Evolutionary conservation across 2,329 filamentous ascomycete species (phyloP).

Genomic region (Pyrenophora graminea): DNA sequence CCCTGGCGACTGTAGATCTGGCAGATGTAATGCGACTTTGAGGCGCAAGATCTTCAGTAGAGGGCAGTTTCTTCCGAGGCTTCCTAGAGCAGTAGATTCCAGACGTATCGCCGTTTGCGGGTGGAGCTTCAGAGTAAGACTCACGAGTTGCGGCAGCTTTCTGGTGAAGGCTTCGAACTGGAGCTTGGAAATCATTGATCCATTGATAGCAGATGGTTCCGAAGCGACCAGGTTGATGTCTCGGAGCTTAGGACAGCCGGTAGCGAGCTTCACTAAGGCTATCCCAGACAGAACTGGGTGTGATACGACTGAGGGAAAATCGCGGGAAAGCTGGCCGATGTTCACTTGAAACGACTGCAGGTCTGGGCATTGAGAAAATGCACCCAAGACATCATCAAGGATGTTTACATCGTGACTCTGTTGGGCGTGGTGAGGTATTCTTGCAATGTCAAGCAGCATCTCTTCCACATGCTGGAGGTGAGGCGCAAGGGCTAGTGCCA

Average conservation of each 20-base stretch:
- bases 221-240: constrained; percentile 32
- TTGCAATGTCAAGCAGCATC: constrained; percentile 36
- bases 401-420: constrained; percentile 25
- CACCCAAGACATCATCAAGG: constrained; percentile 27
- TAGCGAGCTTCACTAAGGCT: constrained; percentile 26
- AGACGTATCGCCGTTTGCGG: constrained; percentile 30
- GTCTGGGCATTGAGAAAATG: constrained; percentile 22
- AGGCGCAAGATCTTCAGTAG: constrained; percentile 34
- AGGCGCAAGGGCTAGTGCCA: constrained; percentile 31
- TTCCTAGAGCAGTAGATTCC: constrained; percentile 32
- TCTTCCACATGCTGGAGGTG: constrained; percentile 32
- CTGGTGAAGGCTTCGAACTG: constrained; percentile 38
- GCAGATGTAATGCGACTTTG: constrained; percentile 31
- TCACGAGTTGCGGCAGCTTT: constrained; percentile 25
- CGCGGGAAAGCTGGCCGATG: constrained; percentile 26
- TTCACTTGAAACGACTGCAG: constrained; percentile 33
- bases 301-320: constrained; percentile 31
- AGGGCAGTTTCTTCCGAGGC: constrained; percentile 31
- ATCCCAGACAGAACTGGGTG: constrained; percentile 28
- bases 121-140: constrained; percentile 34
- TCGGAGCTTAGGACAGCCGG: constrained; percentile 28
- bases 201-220: constrained; percentile 37
- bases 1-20: constrained; percentile 6
- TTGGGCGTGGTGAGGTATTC: constrained; percentile 23
- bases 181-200: constrained; percentile 27